Evolutionary conservation across 176 grass and related monocot species (phyloP).

Genomic region (Dactylis glomerata): DNA sequence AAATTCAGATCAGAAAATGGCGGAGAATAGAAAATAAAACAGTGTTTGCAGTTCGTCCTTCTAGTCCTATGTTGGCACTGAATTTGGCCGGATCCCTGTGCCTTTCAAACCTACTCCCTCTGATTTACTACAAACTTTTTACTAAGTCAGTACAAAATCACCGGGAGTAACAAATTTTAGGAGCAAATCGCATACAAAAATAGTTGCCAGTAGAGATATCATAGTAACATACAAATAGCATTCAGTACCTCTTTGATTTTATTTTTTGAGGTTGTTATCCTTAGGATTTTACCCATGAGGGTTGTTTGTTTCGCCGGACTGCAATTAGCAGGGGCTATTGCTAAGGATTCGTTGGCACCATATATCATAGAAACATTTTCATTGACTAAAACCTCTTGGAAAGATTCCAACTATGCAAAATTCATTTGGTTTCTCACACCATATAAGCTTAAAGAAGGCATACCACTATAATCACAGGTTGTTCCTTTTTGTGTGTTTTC

Average conservation of each 20-base stretch:
- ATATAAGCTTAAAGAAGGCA: background rate
- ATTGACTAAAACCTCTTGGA: background rate
- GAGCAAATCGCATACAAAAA: background rate
- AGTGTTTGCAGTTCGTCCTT: background rate
- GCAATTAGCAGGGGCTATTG: background rate
- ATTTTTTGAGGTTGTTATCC: background rate
- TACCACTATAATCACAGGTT: background rate
- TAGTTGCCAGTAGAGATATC: background rate
- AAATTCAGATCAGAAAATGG: background rate
- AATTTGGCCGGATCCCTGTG: background rate
- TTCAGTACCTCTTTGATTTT: background rate
- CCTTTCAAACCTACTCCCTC: constrained; percentile 4
- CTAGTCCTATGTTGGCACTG: background rate
- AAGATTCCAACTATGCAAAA: background rate
- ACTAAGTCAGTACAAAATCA: too few relatives aligned
- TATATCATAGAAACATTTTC: background rate
- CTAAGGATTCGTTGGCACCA: background rate
- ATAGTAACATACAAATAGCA: background rate
- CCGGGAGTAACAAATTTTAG: background rate
- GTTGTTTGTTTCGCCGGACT: background rate
- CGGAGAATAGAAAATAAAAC: background rate
- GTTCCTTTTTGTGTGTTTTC: background rate
- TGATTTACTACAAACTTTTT: too few relatives aligned
- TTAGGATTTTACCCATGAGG: background rate
- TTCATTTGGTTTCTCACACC: background rate